Base-by-base conservation (phyloP, 2,329 filamentous ascomycete species). In the Aspergillus aculeatinus region DNA sequence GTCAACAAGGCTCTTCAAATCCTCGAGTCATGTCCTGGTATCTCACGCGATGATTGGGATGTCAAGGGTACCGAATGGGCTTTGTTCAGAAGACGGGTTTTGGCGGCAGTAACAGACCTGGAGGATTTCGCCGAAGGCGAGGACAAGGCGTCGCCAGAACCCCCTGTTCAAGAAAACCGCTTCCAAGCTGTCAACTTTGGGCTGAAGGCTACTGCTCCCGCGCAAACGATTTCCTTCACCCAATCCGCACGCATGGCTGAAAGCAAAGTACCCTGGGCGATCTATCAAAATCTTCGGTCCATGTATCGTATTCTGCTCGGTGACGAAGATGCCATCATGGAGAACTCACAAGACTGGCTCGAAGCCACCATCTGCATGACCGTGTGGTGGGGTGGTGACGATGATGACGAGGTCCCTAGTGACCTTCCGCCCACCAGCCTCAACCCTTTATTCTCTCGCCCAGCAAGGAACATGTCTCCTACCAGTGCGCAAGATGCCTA, bases 321-420 rank as follows among this genome's bases (percentile, higher is more conserved):
- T 39, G 86, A 89, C 64, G 82, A 87, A 10, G 85, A 88, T 39
- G 87, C 92, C 21, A 91, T 97, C 55, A 80, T 96, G 62, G 85
- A 87, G 51, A 86, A 87, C 49, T 86, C 92, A 1, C 88, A 94
- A 70, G 93, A 97, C 75, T 98, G 94, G 94, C 87, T 94, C 55
- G 94, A 98, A 78, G 93, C 92, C 0, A 90, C 89, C 0, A 79
- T 97, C 61, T 90, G 89, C 1, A 79, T 98, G 53, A 88, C 93
- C 33, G 88, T 90, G 5, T 98, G 94, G 94, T 96, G 93, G 92
- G 89, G 96, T 71, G 91, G 95, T 62, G 85, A 85, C n/a, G 85
- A 87, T 61, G 83, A 87, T 10, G 79, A 81, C 14, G 77, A 80
- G 1, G 65, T 76, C 14, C 50, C 56, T 23, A 50, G 48, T 14